phyloP scores from a whole-genome alignment of 1,139 yeast species.

The Saccharomyces uvarum region DNA sequence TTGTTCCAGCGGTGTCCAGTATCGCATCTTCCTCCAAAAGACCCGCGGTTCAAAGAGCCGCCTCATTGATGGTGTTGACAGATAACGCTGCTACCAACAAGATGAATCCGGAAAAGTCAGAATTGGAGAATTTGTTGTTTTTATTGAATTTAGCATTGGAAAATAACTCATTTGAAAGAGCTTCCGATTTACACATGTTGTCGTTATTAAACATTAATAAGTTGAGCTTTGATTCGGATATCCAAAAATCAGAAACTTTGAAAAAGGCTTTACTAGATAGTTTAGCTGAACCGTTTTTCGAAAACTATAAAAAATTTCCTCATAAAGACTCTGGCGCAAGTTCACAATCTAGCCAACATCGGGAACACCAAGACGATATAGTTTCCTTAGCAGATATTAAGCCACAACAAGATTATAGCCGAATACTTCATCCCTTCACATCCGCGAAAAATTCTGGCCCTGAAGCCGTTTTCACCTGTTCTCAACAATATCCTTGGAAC shows the following conservation, averaged over 20 bases:
- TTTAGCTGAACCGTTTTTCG: slow-evolving; percentile 68
- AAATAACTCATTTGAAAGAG: slow-evolving; percentile 32
- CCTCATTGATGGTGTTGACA: slow-evolving; percentile 13
- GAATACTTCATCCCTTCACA: slow-evolving; percentile 49
- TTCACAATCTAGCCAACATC: not conserved
- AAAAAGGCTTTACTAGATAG: slow-evolving; percentile 54
- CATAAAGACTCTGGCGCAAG: slow-evolving; percentile 7
- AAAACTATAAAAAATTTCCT: slow-evolving; percentile 29
- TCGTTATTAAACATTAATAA: slow-evolving; percentile 31
- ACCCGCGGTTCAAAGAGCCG: slow-evolving; percentile 11
- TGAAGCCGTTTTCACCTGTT: slow-evolving; percentile 80
- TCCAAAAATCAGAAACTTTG: slow-evolving; percentile 34
- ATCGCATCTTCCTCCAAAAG: slow-evolving; percentile 5
- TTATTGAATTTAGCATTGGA: slow-evolving; percentile 30
- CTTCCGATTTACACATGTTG: slow-evolving; percentile 30
- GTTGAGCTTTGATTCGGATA: slow-evolving; percentile 36
- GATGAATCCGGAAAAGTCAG: slow-evolving; percentile 8
- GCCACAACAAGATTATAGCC: slow-evolving; percentile 21
- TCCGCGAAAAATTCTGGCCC: slow-evolving; percentile 64
- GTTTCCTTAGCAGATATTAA: slow-evolving; percentile 12
- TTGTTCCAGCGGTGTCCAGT: not conserved
- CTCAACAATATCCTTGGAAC: slow-evolving; percentile 66
- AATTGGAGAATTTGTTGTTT: slow-evolving; percentile 21
- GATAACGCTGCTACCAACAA: slow-evolving; percentile 6
- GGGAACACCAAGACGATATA: slow-evolving; percentile 2